Conservation (phyloP, 2,329 filamentous ascomycete species). For the Trichoderma sp. region DNA sequence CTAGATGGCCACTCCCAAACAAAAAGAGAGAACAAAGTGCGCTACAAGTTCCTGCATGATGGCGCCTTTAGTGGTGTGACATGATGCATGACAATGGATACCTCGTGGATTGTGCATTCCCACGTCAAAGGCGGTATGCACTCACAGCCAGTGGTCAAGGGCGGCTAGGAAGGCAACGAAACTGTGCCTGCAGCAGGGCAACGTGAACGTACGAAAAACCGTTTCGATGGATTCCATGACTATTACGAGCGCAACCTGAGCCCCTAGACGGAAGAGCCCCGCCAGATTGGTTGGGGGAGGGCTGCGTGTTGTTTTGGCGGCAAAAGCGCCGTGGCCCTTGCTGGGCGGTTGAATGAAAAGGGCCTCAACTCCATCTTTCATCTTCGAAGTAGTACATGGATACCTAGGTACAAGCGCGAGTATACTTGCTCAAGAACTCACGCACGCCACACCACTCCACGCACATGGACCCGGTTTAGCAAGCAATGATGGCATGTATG, state of each 20-base stretch:
- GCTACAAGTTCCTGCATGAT: slow-evolving; percentile 9
- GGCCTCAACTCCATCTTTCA: neutral
- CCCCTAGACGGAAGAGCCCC: neutral
- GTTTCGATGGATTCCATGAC: neutral
- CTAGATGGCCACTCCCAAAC: no score
- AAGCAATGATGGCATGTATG: neutral
- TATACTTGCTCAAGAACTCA: neutral
- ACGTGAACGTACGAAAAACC: neutral
- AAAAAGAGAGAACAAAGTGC: neutral
- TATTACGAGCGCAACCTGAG: neutral
- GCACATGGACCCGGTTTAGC: neutral
- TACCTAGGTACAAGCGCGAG: neutral
- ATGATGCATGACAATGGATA: neutral
- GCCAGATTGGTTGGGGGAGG: neutral
- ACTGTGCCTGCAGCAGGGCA: neutral
- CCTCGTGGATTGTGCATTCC: neutral
- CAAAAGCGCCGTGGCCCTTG: neutral
- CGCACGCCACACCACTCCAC: no score
- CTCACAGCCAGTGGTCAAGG: neutral
- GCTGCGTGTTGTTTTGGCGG: neutral
- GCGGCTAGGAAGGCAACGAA: neutral
- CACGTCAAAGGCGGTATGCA: neutral
- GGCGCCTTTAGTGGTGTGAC: slow-evolving; percentile 1
- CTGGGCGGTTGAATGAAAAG: neutral
- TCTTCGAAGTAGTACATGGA: neutral